Percentiles rank a stretch among this genome's conserved stretches.
phyloP scores from a whole-genome alignment of 1,284 basidiomycete species.

The Cryptococcus sp. region DNA sequence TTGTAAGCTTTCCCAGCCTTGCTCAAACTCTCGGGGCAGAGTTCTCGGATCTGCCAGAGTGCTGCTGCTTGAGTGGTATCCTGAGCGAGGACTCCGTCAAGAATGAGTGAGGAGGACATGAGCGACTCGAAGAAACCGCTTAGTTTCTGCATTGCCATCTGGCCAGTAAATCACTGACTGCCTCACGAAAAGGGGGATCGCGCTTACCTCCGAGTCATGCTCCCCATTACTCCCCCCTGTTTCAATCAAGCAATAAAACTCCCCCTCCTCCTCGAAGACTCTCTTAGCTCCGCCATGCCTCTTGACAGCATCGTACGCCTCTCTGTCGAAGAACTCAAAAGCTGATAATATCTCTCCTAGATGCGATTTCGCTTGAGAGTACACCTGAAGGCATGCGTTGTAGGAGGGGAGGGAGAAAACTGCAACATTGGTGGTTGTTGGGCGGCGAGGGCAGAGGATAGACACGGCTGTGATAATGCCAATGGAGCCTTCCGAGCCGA shows the following conservation, averaged over 20 bases:
- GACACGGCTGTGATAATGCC: constrained; percentile 93
- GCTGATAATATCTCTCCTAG: constrained; percentile 95
- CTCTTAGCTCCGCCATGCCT: constrained; percentile 41
- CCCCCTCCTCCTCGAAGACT: constrained; percentile 53
- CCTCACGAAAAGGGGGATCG: background rate
- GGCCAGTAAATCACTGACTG: background rate
- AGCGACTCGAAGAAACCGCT: constrained; percentile 73
- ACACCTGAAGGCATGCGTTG: constrained; percentile 55
- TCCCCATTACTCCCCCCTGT: constrained; percentile 91
- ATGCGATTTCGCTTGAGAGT: constrained; percentile 58
- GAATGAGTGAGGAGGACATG: constrained; percentile 73
- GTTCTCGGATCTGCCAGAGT: constrained; percentile 89
- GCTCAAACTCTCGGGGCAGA: constrained; percentile 84
- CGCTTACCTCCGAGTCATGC: constrained; percentile 83
- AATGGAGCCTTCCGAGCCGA: constrained; percentile 93
- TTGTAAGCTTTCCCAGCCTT: constrained; percentile 96
- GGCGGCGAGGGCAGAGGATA: constrained; percentile 87
- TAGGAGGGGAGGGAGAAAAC: constrained; percentile 57
- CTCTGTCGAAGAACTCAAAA: constrained; percentile 89
- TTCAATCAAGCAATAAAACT: constrained; percentile 88
- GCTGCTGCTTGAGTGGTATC: constrained; percentile 83
- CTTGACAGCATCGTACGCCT: constrained; percentile 52
- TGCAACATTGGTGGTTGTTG: constrained; percentile 59
- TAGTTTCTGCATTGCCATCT: constrained; percentile 69
- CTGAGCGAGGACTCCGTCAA: constrained; percentile 89